Evolutionary conservation across 257 asterid genomes (phyloP), one percentile per base, ranked within the genome.

Genomic region (Nicotiana noctiflora): DNA sequence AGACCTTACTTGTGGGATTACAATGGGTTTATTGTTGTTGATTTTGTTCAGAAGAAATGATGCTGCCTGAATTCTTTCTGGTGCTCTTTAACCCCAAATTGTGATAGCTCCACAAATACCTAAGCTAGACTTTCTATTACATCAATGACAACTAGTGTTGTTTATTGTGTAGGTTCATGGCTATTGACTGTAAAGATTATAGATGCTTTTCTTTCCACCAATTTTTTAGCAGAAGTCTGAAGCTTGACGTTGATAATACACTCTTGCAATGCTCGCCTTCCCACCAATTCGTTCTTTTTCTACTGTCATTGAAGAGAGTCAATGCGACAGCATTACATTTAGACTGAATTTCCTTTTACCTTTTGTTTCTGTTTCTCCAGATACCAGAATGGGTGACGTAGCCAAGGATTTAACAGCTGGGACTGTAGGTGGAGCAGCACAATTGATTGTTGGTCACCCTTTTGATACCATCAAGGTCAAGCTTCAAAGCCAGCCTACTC

Each of bases 401-500:
- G 91, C 92, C 46, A 92, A 90, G 86, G 97, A 92, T 82, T 87
- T 92, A 62, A 65, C 87, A 21, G 90, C 97, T 44, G 97, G 97
- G 63, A 89, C 97, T 15, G 90, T 93, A 46, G 99, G 98, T 79
- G 99, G 99, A 82, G 98, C 93, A 40, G 93, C 97, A 17, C 97
- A 93, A 65, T 82, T 95, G 92, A 77, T 95, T 79, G 83, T 82
- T 27, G 99, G 99, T 66, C 99, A 95, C 91, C 98, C 99, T 70
- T 95, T 95, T 31, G 99, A 95, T 84, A 95, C 99, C 80, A 95
- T 95, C 55, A 95, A 95, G 86, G 98, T 95, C 80, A 95, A 93
- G 91, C 98, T 95, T 87, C 99, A 95, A 85, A 95, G 99, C 83
- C 98, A 92, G 80, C 99, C 98, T 15, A 77, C 89, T 75, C 99